Conservation (phyloP, 345 rosid species). For the Heritiera littoralis region DNA sequence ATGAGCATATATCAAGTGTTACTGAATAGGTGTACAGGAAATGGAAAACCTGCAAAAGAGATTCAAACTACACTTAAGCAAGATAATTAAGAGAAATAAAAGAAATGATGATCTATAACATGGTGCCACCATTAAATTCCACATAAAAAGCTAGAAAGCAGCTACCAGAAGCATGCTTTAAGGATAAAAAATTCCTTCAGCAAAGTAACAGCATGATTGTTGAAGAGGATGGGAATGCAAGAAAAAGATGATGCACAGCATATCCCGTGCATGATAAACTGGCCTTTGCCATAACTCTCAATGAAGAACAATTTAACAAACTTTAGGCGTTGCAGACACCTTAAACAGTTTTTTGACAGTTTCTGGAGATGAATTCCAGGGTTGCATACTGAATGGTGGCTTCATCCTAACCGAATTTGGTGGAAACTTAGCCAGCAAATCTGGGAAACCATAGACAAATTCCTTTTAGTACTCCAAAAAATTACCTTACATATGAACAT, state of each 20-base stretch:
- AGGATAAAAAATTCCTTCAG: neutral
- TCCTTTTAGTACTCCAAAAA: slow-evolving; percentile 19
- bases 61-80: slow-evolving; percentile 23
- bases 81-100: slow-evolving; percentile 15
- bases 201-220: neutral
- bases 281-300: slow-evolving; percentile 9
- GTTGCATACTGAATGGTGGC: slow-evolving; percentile 73
- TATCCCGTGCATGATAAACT: slow-evolving; percentile 7
- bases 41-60: slow-evolving; percentile 75
- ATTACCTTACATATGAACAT: neutral
- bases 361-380: slow-evolving; percentile 82
- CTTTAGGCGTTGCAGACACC: slow-evolving; percentile 44
- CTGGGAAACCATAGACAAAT: slow-evolving; percentile 48
- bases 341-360: slow-evolving; percentile 87
- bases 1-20: slow-evolving; percentile 57
- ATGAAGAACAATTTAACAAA: neutral
- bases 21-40: slow-evolving; percentile 87
- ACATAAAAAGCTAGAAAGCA: neutral
- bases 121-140: slow-evolving; percentile 5
- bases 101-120: slow-evolving; percentile 2
- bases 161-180: neutral
- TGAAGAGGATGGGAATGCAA: neutral
- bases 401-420: slow-evolving; percentile 82
- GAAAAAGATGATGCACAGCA: neutral
- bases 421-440: slow-evolving; percentile 83